These are phyloP conservation scores for Fraxinus cuspidata DNA, from an alignment of 257 asterid species.

Conservation along the genomic window DNA sequence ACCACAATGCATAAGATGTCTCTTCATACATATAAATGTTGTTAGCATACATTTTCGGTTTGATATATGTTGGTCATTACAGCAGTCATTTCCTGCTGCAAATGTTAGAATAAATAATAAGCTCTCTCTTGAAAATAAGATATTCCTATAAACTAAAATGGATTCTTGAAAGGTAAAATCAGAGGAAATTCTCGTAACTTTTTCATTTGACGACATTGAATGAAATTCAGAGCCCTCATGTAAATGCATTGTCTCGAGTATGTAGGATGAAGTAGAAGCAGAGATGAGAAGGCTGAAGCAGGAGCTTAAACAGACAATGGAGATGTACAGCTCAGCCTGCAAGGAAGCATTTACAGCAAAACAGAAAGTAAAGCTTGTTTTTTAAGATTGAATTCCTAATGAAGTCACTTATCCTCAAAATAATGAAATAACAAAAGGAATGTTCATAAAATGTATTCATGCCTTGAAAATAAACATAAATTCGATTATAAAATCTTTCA, in stretches of 20 bases:
- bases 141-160: not conserved
- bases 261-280: constrained; percentile 56
- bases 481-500: not conserved
- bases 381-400: not conserved
- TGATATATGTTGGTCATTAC: too few relatives aligned
- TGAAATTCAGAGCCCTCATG: not conserved
- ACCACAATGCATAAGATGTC: not conserved
- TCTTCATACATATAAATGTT: too few relatives aligned
- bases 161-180: too few relatives aligned
- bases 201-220: not conserved
- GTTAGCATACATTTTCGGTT: not conserved
- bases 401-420: not conserved
- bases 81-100: too few relatives aligned
- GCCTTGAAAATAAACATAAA: not conserved
- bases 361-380: constrained; percentile 38
- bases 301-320: constrained; percentile 66
- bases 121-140: not conserved
- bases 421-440: not conserved
- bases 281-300: constrained; percentile 60
- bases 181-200: not conserved
- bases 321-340: constrained; percentile 63
- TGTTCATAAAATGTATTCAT: not conserved
- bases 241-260: not conserved
- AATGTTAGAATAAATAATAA: not conserved
- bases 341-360: constrained; percentile 61